Evolutionary conservation across 2,329 filamentous ascomycete species (phyloP).

Genomic region (Passalora sequoiae): DNA sequence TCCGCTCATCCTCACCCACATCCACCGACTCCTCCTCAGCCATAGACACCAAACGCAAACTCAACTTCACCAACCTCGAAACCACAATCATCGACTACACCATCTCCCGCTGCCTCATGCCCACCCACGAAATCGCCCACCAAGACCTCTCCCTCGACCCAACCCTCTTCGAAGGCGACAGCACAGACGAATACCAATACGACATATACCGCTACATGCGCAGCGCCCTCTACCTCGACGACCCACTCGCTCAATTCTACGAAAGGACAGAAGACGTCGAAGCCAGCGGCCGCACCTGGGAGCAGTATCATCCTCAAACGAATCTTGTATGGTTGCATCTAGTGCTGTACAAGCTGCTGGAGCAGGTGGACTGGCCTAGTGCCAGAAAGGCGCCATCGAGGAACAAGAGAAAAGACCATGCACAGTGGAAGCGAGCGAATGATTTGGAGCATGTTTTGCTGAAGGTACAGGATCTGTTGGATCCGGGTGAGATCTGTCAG

Average conservation of each 20-base stretch:
- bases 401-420: constrained; percentile 17
- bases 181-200: constrained; percentile 49
- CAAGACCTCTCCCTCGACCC: constrained; percentile 45
- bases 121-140: constrained; percentile 37
- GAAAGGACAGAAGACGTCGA: constrained; percentile 19
- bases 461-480: constrained; percentile 36
- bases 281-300: constrained; percentile 40
- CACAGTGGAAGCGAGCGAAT: constrained; percentile 33
- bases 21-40: neutral
- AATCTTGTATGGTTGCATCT: constrained; percentile 62
- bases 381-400: constrained; percentile 17
- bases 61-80: constrained; percentile 53
- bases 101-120: constrained; percentile 55
- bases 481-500: constrained; percentile 30
- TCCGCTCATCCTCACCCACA: constrained; percentile 29
- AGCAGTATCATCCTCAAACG: constrained; percentile 53
- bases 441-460: constrained; percentile 37
- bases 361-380: constrained; percentile 35
- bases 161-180: constrained; percentile 45
- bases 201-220: constrained; percentile 54
- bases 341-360: constrained; percentile 53
- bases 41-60: constrained; percentile 33
- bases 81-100: constrained; percentile 66
- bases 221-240: constrained; percentile 34
- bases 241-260: constrained; percentile 38